These are phyloP conservation scores for Scenedesmus sp. DNA, from an alignment of 163 green algal species.

Conservation along the genomic window DNA sequence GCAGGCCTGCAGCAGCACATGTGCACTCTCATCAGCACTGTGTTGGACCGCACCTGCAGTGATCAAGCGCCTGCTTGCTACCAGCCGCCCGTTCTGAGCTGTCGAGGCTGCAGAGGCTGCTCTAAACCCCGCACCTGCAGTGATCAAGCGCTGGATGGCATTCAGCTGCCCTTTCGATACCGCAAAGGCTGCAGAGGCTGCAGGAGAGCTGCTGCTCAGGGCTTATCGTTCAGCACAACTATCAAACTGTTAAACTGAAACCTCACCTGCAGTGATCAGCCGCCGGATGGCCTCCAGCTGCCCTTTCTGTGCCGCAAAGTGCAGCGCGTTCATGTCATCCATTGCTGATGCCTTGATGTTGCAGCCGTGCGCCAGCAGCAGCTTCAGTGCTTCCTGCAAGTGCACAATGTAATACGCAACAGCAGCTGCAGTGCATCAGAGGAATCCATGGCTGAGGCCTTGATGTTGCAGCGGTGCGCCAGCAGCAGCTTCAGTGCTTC, in stretches of 20 bases:
- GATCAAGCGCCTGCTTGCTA: neutral
- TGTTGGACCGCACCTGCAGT: neutral
- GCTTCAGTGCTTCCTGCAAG: constrained; percentile 69
- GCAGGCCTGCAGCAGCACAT: constrained; percentile 42
- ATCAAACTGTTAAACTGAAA: neutral
- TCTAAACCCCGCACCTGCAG: constrained; percentile 42
- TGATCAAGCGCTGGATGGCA: constrained; percentile 46
- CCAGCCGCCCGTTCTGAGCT: neutral
- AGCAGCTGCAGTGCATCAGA: neutral
- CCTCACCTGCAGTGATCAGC: constrained; percentile 61
- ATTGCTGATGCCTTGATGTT: constrained; percentile 55
- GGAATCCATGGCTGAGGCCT: constrained; percentile 68
- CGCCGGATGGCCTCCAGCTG: constrained; percentile 53
- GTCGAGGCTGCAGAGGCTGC: neutral
- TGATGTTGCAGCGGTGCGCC: constrained; percentile 53
- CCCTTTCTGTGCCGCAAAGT: constrained; percentile 71
- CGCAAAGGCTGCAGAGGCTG: neutral
- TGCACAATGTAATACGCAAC: neutral
- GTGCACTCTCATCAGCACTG: neutral
- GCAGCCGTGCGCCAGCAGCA: constrained; percentile 68
- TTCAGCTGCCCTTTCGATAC: neutral
- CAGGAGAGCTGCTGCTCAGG: neutral
- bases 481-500: constrained; percentile 76
- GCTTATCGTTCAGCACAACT: neutral
- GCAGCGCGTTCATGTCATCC: constrained; percentile 84